These are phyloP conservation scores for Solanum ahanhuiri DNA, from an alignment of 257 asterid genomes.

Conservation along the genomic window DNA sequence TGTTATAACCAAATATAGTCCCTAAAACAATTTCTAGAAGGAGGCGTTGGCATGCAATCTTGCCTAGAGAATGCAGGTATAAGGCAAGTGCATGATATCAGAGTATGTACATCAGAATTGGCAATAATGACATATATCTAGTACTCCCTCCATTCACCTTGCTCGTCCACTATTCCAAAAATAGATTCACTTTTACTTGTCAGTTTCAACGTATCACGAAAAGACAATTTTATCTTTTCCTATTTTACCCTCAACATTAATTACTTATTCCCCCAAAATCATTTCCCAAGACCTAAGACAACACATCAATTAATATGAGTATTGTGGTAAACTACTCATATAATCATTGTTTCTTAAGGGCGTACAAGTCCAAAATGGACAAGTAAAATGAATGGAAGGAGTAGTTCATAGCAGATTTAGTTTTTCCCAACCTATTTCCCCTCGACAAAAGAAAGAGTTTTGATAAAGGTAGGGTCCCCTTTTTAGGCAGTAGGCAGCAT, in stretches of 20 bases:
- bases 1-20: background rate
- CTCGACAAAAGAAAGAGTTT: background rate
- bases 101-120: background rate
- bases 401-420: background rate
- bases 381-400: background rate
- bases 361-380: background rate
- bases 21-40: background rate
- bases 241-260: background rate
- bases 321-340: background rate
- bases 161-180: background rate
- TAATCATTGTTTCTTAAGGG: background rate
- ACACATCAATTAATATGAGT: background rate
- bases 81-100: background rate
- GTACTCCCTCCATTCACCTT: background rate
- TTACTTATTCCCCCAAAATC: background rate
- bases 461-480: background rate
- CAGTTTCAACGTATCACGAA: background rate
- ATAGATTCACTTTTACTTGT: background rate
- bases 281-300: background rate
- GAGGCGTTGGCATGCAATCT: background rate
- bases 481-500: background rate
- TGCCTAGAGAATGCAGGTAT: background rate
- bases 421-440: background rate
- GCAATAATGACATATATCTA: background rate
- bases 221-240: background rate